Evolutionary conservation across 2,329 filamentous ascomycete species (phyloP).

Genomic region (Nannizzia gypsea): DNA sequence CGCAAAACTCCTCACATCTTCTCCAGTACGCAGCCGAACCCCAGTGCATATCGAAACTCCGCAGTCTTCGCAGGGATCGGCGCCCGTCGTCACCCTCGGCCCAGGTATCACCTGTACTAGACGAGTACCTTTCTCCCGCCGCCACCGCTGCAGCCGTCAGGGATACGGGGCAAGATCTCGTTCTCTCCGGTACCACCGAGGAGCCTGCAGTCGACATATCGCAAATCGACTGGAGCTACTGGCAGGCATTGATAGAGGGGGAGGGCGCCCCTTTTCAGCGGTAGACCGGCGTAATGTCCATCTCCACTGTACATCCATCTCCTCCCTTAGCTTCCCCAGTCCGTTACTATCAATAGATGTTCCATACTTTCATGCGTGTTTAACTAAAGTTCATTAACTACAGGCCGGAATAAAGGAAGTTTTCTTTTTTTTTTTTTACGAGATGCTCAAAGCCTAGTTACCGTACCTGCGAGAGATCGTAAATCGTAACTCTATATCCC

Average conservation of each 20-base stretch:
- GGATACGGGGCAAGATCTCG: neutral
- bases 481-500: too few relatives aligned
- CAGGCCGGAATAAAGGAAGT: too few relatives aligned
- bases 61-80: neutral
- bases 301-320: neutral
- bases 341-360: too few relatives aligned
- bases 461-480: too few relatives aligned
- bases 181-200: neutral
- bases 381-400: too few relatives aligned
- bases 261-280: neutral
- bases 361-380: too few relatives aligned
- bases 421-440: too few relatives aligned
- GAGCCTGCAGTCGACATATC: neutral
- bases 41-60: neutral
- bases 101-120: neutral
- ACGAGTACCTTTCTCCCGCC: too few relatives aligned
- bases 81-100: neutral
- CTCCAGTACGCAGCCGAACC: neutral
- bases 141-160: neutral
- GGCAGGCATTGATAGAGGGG: neutral
- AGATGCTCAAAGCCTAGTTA: too few relatives aligned
- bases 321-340: too few relatives aligned
- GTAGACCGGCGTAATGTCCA: neutral
- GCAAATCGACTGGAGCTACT: neutral
- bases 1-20: neutral